Conservation (phyloP, 1,284 basidiomycete species). For the Leccinum huronense region DNA sequence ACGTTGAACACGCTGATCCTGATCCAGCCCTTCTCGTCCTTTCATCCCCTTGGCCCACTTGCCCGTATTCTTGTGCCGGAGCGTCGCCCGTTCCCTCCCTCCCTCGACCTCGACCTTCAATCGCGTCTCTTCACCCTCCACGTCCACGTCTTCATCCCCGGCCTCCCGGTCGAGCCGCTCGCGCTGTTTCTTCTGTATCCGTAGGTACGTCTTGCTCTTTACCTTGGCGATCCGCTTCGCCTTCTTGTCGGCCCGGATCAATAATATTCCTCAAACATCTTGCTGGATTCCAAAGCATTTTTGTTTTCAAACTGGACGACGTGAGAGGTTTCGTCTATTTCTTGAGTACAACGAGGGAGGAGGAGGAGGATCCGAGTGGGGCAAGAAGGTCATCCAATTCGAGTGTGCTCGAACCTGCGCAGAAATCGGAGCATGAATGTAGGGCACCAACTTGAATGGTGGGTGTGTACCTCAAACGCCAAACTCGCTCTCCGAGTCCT, state of each 20-base stretch:
- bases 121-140: conserved; percentile 51
- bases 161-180: conserved; percentile 55
- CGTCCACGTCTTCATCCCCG: conserved; percentile 38
- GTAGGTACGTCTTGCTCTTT: conserved; percentile 92
- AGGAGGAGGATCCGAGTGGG: conserved; percentile 53
- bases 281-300: conserved; percentile 46
- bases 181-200: conserved; percentile 78
- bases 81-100: conserved; percentile 78
- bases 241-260: conserved; percentile 83
- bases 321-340: conserved; percentile 64
- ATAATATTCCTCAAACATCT: too few species aligned
- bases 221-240: conserved; percentile 92
- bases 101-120: conserved; percentile 76
- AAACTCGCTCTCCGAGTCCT: conserved; percentile 64
- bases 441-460: background rate
- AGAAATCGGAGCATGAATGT: conserved; percentile 13
- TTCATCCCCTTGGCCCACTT: conserved; percentile 79
- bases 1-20: conserved; percentile 77
- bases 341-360: conserved; percentile 64
- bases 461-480: conserved; percentile 48
- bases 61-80: conserved; percentile 82
- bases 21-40: conserved; percentile 60
- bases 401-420: conserved; percentile 51
- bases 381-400: conserved; percentile 74
- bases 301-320: conserved; percentile 36